Conservation (phyloP, 805 yeast species). For the Suhomyces kilbournensis region DNA sequence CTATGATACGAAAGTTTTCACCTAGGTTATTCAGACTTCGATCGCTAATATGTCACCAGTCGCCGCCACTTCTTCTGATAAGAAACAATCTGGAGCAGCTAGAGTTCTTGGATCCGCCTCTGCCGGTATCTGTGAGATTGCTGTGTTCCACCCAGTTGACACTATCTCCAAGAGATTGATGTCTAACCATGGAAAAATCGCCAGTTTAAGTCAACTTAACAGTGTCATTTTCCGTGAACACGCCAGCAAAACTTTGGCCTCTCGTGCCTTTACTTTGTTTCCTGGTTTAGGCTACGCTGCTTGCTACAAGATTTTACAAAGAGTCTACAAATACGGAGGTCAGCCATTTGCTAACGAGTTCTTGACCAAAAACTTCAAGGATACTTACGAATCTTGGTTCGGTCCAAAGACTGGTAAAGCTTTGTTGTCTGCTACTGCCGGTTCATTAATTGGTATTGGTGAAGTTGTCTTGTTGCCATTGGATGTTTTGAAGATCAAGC, state of each 20-base stretch:
- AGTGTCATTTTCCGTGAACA: slow-evolving; percentile 81
- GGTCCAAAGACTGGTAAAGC: slow-evolving; percentile 98
- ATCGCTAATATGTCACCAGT: slow-evolving; percentile 31
- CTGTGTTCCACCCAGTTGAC: slow-evolving; percentile 97
- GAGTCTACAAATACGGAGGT: slow-evolving; percentile 99
- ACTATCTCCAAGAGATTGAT: slow-evolving; percentile 94
- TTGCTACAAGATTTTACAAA: slow-evolving; percentile 89
- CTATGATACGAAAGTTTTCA: neutral
- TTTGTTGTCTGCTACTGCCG: slow-evolving; percentile 95
- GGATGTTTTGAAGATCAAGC: slow-evolving; percentile 95
- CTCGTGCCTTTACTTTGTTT: slow-evolving; percentile 78
- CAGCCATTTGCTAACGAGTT: slow-evolving; percentile 98
- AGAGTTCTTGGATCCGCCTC: slow-evolving; percentile 96
- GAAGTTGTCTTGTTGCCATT: slow-evolving; percentile 93
- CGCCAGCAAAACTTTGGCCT: slow-evolving; percentile 66
- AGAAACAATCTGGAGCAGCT: slow-evolving; percentile 84
- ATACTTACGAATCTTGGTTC: slow-evolving; percentile 67
- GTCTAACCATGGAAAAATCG: slow-evolving; percentile 73
- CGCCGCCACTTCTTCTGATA: slow-evolving; percentile 45
- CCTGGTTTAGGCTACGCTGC: slow-evolving; percentile 99
- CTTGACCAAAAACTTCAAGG: slow-evolving; percentile 69
- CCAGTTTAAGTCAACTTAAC: slow-evolving; percentile 67
- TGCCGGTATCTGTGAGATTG: slow-evolving; percentile 96
- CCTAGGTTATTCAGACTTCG: neutral
- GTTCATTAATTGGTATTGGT: slow-evolving; percentile 95